Evolutionary conservation across 805 yeast genomes (phyloP).

Genomic region (Candida saitoana): DNA sequence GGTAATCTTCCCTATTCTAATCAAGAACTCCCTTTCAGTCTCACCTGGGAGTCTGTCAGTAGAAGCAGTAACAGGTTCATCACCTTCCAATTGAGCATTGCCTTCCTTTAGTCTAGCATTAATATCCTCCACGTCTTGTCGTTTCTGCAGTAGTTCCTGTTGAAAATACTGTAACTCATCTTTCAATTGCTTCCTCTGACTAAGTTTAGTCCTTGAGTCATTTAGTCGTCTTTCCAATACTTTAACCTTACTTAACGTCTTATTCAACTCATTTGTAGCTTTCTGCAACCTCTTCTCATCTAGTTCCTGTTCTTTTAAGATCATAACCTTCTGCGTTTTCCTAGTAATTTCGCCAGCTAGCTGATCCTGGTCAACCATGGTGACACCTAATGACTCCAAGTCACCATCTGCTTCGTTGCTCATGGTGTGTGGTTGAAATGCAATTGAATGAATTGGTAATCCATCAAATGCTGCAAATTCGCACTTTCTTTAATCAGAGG

Average conservation of each 20-base stretch:
- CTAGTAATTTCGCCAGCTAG: conserved; percentile 71
- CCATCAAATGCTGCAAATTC: background rate
- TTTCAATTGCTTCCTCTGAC: conserved; percentile 52
- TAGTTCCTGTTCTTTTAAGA: conserved; percentile 60
- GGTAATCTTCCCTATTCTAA: conserved; percentile 88
- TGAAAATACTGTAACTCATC: conserved; percentile 52
- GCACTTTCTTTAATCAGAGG: background rate
- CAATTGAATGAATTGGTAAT: background rate
- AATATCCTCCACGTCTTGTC: conserved; percentile 59
- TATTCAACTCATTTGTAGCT: conserved; percentile 46
- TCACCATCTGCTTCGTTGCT: conserved; percentile 7
- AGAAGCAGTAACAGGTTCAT: conserved; percentile 7
- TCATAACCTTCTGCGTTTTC: conserved; percentile 61
- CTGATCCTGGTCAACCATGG: conserved; percentile 71
- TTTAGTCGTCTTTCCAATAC: conserved; percentile 46
- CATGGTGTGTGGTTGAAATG: background rate
- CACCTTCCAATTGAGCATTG: conserved; percentile 37
- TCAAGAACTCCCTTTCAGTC: conserved; percentile 69
- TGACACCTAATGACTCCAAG: conserved; percentile 31
- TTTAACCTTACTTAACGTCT: conserved; percentile 40
- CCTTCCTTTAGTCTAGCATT: conserved; percentile 30
- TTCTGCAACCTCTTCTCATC: conserved; percentile 76
- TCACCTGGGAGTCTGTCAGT: conserved; percentile 62
- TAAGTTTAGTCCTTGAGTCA: conserved; percentile 57
- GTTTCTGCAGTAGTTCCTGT: conserved; percentile 50